Base-by-base conservation (phyloP, 179 eudicot species). In the Beta corolliflora region DNA sequence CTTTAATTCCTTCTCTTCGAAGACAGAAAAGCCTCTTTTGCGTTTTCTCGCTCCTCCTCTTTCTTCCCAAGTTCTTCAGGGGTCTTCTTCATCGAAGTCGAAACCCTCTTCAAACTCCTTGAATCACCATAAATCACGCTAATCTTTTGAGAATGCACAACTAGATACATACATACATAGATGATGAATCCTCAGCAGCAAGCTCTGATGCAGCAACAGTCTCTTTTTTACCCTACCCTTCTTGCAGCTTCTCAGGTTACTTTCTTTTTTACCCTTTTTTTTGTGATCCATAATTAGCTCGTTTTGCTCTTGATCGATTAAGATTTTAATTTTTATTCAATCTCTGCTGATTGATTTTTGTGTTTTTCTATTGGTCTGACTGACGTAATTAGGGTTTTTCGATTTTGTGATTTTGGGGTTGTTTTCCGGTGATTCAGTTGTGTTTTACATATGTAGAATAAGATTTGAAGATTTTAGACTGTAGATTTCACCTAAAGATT, bases 121-220 rank as follows among this genome's bases (percentile, higher is more conserved):
- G 52, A 63, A 63, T n/a, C 44, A 23, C 2, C 23, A 29, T 11
- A n/a, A 0, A 21, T 19, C 13, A 2, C 7, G 0, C 14, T 60
- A 5, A 18, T 60, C 15, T 60, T 60, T 23, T 7, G 18, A 41
- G 16, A 69, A 69, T 69, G 73, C 73, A 14, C 52, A 69, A 44
- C 21, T 69, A 69, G 73, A 69, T 48, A 9, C 7, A 48, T 48
- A 7, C 52, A 6, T 9, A 48, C 52, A 48, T 69, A 41, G 23
- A 41, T 69, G 73, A 69, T 69, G 73, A 41, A 69, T 4, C 73
- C 52, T 12, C 73, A 69, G 23, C 73, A 69, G 2, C 73, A 69
- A 69, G 9, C 71, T 67, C 10, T 41, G 21, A 41, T 41, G 52
- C 73, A 69, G 5, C 73, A 69, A 7, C 73, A 69, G 13, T 69